Evolutionary conservation across 192 early-diverging fungal species (phyloP).

Genomic region (Thamnidium elegans): DNA sequence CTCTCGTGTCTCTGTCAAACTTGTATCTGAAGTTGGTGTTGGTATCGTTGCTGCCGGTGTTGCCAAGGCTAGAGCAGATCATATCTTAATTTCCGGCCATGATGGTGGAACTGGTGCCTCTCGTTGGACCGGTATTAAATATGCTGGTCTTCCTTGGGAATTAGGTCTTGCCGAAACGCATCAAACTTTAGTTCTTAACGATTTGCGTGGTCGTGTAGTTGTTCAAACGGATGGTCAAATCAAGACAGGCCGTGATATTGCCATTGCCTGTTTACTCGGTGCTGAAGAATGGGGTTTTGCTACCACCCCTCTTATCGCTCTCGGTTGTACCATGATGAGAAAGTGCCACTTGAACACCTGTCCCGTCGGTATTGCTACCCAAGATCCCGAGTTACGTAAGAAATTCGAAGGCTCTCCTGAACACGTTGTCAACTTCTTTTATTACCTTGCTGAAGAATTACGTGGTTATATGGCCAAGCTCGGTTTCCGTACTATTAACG

Average conservation of each 20-base stretch:
- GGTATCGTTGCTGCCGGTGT: slow-evolving; percentile 97
- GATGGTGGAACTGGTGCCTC: slow-evolving; percentile 99
- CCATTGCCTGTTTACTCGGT: slow-evolving; percentile 94
- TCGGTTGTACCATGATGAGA: slow-evolving; percentile 97
- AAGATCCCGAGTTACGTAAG: slow-evolving; percentile 89
- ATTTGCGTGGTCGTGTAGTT: slow-evolving; percentile 92
- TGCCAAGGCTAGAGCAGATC: slow-evolving; percentile 95
- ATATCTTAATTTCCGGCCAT: slow-evolving; percentile 93
- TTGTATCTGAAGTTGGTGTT: slow-evolving; percentile 97
- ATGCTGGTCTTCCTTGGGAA: slow-evolving; percentile 99
- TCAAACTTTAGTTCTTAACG: slow-evolving; percentile 96
- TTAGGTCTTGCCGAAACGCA: slow-evolving; percentile 97
- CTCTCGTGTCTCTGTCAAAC: slow-evolving; percentile 93
- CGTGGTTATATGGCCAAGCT: slow-evolving; percentile 93
- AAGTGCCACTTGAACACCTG: slow-evolving; percentile 85
- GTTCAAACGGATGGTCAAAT: slow-evolving; percentile 99
- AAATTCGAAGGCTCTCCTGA: slow-evolving; percentile 95
- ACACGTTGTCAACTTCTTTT: slow-evolving; percentile 98
- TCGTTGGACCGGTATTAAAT: slow-evolving; percentile 98
- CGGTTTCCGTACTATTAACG: slow-evolving; percentile 90
- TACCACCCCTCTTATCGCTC: slow-evolving; percentile 95
- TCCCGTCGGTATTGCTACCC: slow-evolving; percentile 97
- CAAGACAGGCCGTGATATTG: slow-evolving; percentile 96
- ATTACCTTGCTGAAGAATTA: slow-evolving; percentile 94
- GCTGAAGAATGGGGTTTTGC: slow-evolving; percentile 99